phyloP scores from a whole-genome alignment of 176 grass and related monocot species.

The Hordeum vulgare region MorexV3_pseudomolecules_assembly NC_058521.1:538469640-538470139 shows the following conservation, averaged over 20 bases:
- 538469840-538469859: constrained; percentile 8
- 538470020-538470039: not conserved
- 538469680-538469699: not conserved
- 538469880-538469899: not conserved
- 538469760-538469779: not conserved
- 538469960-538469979: not conserved
- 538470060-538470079: constrained; percentile 35
- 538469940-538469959: not conserved
- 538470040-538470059: constrained; percentile 26
- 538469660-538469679: not conserved
- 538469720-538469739: constrained; percentile 13
- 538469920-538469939: not conserved
- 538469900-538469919: constrained; percentile 18
- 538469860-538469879: not conserved
- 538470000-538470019: constrained; percentile 20
- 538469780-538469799: constrained; percentile 13
- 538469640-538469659: not conserved
- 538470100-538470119: constrained; percentile 95
- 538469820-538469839: constrained; percentile 5
- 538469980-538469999: not conserved
- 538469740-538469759: constrained; percentile 19
- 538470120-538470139: constrained; percentile 97
- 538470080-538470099: constrained; percentile 84
- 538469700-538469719: not conserved
- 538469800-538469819: not conserved